Conservation (phyloP, 1,284 basidiomycete species). For the Ceratobasidium sp. region DNA sequence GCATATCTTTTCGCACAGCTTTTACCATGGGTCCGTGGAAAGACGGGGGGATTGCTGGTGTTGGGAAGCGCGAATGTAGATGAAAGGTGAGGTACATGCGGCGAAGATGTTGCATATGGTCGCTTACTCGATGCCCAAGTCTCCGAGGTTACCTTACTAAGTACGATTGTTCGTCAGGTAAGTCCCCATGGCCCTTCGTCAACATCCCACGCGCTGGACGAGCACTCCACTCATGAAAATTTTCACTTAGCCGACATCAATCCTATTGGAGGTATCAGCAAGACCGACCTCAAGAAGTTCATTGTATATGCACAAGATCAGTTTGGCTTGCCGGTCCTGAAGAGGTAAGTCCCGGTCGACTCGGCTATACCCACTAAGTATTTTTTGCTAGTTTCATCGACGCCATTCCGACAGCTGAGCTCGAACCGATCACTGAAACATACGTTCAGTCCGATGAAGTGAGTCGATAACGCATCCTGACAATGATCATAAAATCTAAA, state of each 20-base stretch:
- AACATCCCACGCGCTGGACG: not conserved
- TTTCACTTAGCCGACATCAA: constrained; percentile 85
- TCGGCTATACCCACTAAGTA: constrained; percentile 14
- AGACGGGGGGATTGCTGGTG: constrained; percentile 86
- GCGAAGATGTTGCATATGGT: constrained; percentile 11
- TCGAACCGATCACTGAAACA: constrained; percentile 92
- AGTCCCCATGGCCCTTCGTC: constrained; percentile 40
- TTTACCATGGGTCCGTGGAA: constrained; percentile 90
- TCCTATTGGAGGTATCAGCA: constrained; percentile 97
- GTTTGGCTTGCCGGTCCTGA: constrained; percentile 86
- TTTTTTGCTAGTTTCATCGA: constrained; percentile 76
- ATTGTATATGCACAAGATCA: constrained; percentile 82
- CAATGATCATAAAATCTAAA: constrained; percentile 4
- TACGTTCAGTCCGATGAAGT: constrained; percentile 97
- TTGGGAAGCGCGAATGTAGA: constrained; percentile 98
- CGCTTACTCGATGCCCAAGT: constrained; percentile 53
- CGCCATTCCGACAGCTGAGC: constrained; percentile 93
- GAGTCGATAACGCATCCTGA: constrained; percentile 35
- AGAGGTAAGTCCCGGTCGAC: constrained; percentile 59
- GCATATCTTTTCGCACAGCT: constrained; percentile 97
- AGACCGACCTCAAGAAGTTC: constrained; percentile 96
- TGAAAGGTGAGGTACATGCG: constrained; percentile 69
- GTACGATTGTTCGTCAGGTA: constrained; percentile 91
- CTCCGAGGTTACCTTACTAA: constrained; percentile 97
- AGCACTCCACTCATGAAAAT: constrained; percentile 13